These are phyloP conservation scores for Arachnomyces sp. DNA, from an alignment of 2,329 filamentous ascomycete genomes.

Conservation along the genomic window DNA sequence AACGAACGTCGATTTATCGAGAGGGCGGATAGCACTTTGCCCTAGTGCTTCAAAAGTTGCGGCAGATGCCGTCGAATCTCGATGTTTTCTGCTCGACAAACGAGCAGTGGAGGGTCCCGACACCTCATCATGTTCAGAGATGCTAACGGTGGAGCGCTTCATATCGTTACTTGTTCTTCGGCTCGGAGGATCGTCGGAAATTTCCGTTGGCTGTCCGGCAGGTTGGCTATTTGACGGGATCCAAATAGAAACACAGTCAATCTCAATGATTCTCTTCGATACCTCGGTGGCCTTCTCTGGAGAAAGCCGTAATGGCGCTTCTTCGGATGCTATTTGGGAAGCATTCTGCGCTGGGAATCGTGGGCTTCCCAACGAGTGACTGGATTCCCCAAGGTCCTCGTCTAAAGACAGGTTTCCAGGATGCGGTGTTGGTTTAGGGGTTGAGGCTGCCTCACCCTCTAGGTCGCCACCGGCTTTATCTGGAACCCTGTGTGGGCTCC, in stretches of 20 bases:
- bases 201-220: constrained; percentile 1
- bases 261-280: constrained; percentile 26
- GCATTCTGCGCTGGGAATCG: constrained; percentile 2
- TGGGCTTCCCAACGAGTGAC: constrained; percentile 5
- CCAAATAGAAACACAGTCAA: constrained; percentile 30
- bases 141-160: constrained; percentile 15
- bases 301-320: constrained; percentile 10
- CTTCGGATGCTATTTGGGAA: too few species aligned
- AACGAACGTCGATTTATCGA: not conserved
- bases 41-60: too few species aligned
- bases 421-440: constrained; percentile 22
- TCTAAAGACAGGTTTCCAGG: constrained; percentile 11
- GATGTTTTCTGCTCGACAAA: too few species aligned
- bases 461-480: constrained; percentile 4
- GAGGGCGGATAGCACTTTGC: not conserved
- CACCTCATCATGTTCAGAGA: constrained; percentile 9
- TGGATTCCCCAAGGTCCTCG: constrained; percentile 6
- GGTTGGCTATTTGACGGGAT: constrained; percentile 19
- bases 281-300: constrained; percentile 21
- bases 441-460: constrained; percentile 18
- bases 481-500: too few species aligned
- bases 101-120: too few species aligned
- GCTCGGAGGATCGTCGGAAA: constrained; percentile 7
- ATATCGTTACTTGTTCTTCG: constrained; percentile 13
- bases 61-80: too few species aligned